These are phyloP conservation scores for Boletus sp. DNA, from an alignment of 1,284 basidiomycete species.

Conservation along the genomic window DNA sequence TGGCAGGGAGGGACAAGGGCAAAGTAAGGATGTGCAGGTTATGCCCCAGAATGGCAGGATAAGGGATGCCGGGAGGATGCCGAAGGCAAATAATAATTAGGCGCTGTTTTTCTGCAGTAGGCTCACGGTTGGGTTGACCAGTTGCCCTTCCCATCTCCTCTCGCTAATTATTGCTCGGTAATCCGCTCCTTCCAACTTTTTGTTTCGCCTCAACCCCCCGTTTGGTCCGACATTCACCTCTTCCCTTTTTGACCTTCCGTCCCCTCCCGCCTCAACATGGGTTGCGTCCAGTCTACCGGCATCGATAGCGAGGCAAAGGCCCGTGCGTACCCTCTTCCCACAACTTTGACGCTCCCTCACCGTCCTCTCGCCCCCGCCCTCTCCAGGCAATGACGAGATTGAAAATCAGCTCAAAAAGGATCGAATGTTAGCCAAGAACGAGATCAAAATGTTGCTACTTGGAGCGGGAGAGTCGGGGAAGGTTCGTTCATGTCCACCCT, in stretches of 20 bases:
- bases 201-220: conserved; percentile 4
- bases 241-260: not conserved
- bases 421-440: conserved; percentile 87
- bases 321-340: conserved; percentile 49
- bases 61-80: conserved; percentile 17
- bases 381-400: conserved; percentile 87
- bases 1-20: not conserved
- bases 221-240: conserved; percentile 15
- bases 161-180: conserved; percentile 26
- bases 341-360: not conserved
- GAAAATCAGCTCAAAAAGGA: conserved; percentile 94
- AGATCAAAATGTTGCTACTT: conserved; percentile 89
- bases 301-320: conserved; percentile 79
- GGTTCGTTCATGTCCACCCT: conserved; percentile 38
- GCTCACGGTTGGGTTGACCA: not conserved
- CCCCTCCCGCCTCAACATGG: conserved; percentile 43
- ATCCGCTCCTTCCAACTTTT: conserved; percentile 24
- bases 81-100: conserved; percentile 13
- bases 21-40: not conserved
- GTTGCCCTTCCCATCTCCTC: conserved; percentile 15
- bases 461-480: conserved; percentile 94
- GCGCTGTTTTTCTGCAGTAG: not conserved
- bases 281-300: conserved; percentile 68
- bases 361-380: not conserved
- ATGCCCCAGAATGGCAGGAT: conserved; percentile 12